phyloP scores from a whole-genome alignment of 2,329 filamentous ascomycete species.

The Colletotrichum scovillei region DNA sequence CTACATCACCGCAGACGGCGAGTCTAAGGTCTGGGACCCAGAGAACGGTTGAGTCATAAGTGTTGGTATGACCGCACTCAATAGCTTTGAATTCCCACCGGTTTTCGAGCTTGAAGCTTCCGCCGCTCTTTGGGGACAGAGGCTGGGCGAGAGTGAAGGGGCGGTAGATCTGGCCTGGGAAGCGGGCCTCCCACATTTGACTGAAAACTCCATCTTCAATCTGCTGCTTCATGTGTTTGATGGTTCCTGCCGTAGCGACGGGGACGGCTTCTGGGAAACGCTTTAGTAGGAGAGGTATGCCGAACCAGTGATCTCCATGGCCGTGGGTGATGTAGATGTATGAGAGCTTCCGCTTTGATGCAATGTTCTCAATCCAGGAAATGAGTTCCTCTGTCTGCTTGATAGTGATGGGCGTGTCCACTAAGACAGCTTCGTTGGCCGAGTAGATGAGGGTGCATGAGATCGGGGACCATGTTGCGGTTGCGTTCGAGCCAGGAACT shows the following conservation, averaged over 20 bases:
- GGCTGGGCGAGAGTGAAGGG: neutral
- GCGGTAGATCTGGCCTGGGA: neutral
- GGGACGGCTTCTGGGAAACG: slow-evolving; percentile 43
- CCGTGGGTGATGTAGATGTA: slow-evolving; percentile 55
- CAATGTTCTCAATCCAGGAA: slow-evolving; percentile 49
- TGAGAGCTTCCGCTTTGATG: slow-evolving; percentile 41
- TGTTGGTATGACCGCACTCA: neutral
- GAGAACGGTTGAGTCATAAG: slow-evolving; percentile 45
- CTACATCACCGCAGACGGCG: slow-evolving; percentile 50
- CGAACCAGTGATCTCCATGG: slow-evolving; percentile 55
- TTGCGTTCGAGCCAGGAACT: too few species aligned
- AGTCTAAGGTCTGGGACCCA: slow-evolving; percentile 47
- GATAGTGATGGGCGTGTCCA: slow-evolving; percentile 49
- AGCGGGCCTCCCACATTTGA: neutral
- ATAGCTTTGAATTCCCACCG: neutral
- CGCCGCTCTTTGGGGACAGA: neutral
- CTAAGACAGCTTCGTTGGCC: slow-evolving; percentile 45
- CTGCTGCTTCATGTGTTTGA: neutral
- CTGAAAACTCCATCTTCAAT: neutral
- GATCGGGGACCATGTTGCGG: neutral
- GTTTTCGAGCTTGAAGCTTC: neutral
- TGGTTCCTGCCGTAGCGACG: neutral
- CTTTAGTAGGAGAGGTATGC: slow-evolving; percentile 41
- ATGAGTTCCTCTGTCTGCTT: slow-evolving; percentile 44
- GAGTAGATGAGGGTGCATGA: neutral